Evolutionary conservation across 257 asterid species (phyloP).

Genomic region (Jacaranda copaia): DNA sequence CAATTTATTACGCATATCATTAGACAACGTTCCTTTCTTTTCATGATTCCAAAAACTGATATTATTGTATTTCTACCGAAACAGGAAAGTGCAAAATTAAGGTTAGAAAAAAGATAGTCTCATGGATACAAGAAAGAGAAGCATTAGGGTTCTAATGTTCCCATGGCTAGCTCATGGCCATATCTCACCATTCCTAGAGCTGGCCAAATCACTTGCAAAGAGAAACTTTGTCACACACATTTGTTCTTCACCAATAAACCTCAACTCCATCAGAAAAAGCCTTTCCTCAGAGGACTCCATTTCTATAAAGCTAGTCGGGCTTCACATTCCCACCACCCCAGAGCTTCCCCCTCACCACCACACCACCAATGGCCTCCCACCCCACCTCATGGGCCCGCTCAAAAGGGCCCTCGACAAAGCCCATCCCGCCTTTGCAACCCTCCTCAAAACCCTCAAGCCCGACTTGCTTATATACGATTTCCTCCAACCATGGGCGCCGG

Average conservation of each 20-base stretch:
- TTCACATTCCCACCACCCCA: conserved; percentile 54
- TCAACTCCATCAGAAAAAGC: conserved; percentile 39
- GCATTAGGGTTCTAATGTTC: conserved; percentile 59
- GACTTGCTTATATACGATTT: conserved; percentile 67
- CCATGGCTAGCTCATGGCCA: conserved; percentile 90
- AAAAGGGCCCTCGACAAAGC: conserved; percentile 52
- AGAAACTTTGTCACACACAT: conserved; percentile 55
- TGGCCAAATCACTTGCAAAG: conserved; percentile 60
- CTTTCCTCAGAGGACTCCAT: conserved; percentile 49
- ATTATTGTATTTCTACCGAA: background rate
- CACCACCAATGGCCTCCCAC: conserved; percentile 79
- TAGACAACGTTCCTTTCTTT: background rate
- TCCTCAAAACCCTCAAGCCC: conserved; percentile 58
- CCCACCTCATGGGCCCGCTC: conserved; percentile 52
- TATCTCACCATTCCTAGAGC: conserved; percentile 63
- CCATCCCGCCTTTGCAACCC: conserved; percentile 47
- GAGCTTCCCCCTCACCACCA: conserved; percentile 59
- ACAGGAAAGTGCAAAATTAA: too few relatives aligned
- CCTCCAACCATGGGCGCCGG: conserved; percentile 67
- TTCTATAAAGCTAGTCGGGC: conserved; percentile 60
- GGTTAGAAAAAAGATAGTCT: too few relatives aligned
- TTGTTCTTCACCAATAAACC: conserved; percentile 61
- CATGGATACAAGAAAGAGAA: conserved; percentile 59
- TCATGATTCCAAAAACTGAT: background rate
- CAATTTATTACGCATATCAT: too few relatives aligned